phyloP scores from a whole-genome alignment of 1,139 yeast genomes.

The Protomyces lactucae-debilis region DNA sequence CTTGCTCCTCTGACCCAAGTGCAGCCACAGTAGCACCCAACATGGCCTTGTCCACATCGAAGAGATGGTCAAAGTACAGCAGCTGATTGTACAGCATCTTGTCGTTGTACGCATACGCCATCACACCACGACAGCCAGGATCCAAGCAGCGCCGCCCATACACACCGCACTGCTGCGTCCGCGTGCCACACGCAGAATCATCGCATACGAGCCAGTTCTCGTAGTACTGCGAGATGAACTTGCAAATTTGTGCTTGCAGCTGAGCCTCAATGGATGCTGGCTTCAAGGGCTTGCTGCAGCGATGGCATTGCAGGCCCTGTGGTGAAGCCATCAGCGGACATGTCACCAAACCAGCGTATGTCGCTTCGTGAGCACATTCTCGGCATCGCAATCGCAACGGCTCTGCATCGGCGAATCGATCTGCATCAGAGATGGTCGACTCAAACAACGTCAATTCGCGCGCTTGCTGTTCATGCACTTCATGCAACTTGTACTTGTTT shows the following conservation, averaged over 20 bases:
- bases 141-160: conserved; percentile 77
- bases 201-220: conserved; percentile 83
- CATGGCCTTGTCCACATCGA: conserved; percentile 78
- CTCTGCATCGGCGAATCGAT: conserved; percentile 67
- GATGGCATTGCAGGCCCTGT: conserved; percentile 64
- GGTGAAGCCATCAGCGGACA: conserved; percentile 51
- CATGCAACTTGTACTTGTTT: conserved; percentile 49
- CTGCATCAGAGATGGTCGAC: conserved; percentile 72
- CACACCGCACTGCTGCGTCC: conserved; percentile 81
- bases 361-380: conserved; percentile 52
- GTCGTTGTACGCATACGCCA: conserved; percentile 73
- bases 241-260: conserved; percentile 64
- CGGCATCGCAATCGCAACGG: conserved; percentile 56
- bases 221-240: conserved; percentile 69
- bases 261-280: conserved; percentile 61
- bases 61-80: conserved; percentile 60
- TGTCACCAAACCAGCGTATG: conserved; percentile 68
- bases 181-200: conserved; percentile 73
- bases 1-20: conserved; percentile 4
- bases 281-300: conserved; percentile 52
- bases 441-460: conserved; percentile 67
- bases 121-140: conserved; percentile 46
- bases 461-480: conserved; percentile 39
- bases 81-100: conserved; percentile 81
- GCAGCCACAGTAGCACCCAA: conserved; percentile 1